phyloP scores from a whole-genome alignment of 31 red algal species.

The Endocladia muricata region DNA sequence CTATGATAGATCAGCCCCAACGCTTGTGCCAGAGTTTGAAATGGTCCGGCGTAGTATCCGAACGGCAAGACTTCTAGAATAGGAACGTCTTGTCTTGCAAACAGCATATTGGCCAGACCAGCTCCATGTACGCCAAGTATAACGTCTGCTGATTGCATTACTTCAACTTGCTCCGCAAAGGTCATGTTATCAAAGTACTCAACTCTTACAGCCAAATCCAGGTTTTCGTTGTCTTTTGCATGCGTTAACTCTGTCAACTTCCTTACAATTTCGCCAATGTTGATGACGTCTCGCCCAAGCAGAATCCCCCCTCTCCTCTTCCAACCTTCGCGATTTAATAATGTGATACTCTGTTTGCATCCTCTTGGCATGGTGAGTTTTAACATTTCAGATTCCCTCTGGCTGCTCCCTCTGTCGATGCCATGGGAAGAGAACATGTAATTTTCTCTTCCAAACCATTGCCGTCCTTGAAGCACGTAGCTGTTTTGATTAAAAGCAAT shows the following conservation, averaged over 20 bases:
- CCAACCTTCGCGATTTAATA: slow-evolving; percentile 58
- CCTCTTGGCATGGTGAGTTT: not conserved
- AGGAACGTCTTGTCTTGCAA: slow-evolving; percentile 53
- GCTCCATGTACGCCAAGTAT: slow-evolving; percentile 80
- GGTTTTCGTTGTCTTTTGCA: slow-evolving; percentile 17
- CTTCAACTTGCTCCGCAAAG: slow-evolving; percentile 65
- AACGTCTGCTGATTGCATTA: slow-evolving; percentile 82
- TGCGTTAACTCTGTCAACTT: slow-evolving; percentile 6
- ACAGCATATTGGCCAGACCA: slow-evolving; percentile 70
- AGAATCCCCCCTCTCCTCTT: slow-evolving; percentile 22
- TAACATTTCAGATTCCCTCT: not conserved
- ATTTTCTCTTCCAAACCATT: slow-evolving; percentile 34
- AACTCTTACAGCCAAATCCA: slow-evolving; percentile 13
- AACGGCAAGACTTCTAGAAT: slow-evolving; percentile 82
- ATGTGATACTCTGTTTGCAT: slow-evolving; percentile 27
- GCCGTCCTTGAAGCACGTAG: not conserved
- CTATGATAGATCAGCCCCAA: slow-evolving; percentile 40
- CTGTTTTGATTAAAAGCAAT: slow-evolving; percentile 20
- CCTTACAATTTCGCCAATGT: slow-evolving; percentile 30
- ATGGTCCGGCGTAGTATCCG: slow-evolving; percentile 66
- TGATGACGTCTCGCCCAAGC: slow-evolving; percentile 46
- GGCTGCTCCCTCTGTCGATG: slow-evolving; percentile 5
- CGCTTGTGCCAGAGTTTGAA: slow-evolving; percentile 33
- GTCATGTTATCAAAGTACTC: slow-evolving; percentile 77
- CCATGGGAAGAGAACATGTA: slow-evolving; percentile 46